phyloP scores from a whole-genome alignment of 2,329 filamentous ascomycete species.

The Helotiales sp. region DNA sequence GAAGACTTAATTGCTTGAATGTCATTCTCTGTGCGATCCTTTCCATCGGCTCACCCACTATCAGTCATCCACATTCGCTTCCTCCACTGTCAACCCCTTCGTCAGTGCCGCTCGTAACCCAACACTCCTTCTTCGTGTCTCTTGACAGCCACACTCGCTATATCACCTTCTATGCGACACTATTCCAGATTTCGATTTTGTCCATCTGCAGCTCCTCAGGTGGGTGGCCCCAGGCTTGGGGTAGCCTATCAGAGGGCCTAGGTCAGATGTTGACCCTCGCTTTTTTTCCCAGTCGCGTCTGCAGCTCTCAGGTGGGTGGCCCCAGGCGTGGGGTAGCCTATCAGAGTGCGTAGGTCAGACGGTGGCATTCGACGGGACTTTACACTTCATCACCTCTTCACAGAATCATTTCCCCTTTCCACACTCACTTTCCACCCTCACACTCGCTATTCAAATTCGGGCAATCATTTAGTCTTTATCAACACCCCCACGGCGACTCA shows the following conservation, averaged over 20 bases:
- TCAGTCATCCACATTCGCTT: not conserved
- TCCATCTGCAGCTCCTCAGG: not conserved
- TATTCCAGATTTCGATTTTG: not conserved
- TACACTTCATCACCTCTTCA: not conserved
- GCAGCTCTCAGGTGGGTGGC: not conserved
- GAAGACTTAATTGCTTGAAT: constrained; percentile 5
- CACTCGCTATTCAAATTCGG: not conserved
- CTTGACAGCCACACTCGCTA: not conserved
- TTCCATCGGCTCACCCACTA: not conserved
- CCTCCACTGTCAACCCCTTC: not conserved
- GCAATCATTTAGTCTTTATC: not conserved
- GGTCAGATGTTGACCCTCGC: not conserved
- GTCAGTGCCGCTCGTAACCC: not conserved
- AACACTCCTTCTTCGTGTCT: not conserved
- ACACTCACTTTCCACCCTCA: not conserved
- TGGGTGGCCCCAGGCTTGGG: not conserved
- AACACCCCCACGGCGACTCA: not conserved
- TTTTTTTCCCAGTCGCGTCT: not conserved
- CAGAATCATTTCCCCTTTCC: not conserved
- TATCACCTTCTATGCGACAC: not conserved
- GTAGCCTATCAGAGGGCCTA: not conserved
- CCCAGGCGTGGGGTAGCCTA: not conserved
- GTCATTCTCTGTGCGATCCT: not conserved
- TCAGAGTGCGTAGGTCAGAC: not conserved
- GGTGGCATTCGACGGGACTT: not conserved